Evolutionary conservation across 331 rosid genomes (phyloP), one percentile per base, ranked within the genome.

Genomic region (Quercus tomentella): DNA sequence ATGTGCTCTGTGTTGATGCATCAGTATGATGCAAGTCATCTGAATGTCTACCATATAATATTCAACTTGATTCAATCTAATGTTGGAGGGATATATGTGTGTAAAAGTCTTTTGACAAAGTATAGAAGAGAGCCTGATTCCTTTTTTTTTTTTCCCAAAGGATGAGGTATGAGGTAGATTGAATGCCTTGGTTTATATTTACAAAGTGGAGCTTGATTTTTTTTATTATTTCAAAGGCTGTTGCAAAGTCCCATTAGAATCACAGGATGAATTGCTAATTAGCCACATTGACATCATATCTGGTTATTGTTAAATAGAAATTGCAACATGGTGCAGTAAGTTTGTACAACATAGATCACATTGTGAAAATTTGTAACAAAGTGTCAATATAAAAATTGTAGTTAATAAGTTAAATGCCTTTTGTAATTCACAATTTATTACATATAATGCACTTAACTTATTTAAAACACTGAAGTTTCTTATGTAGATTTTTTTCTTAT

Each of bases 401-500:
- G 73, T 23, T 61, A 37, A 23, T 70, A 61, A 54, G 23, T 52
- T 30, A 52, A 81, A 25, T 65, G 69, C 76, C 56, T 28, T 73
- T 75, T 82, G 55, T 31, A 15, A 68, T 70, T 61, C 56, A 70
- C 56, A 70, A 11, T 45, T 30, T 77, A 18, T 61, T 63, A 28
- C 28, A 33, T 21, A 68, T 56, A 14, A 63, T 60, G 69, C 56
- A 56, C 20, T 43, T 25, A 23, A 66, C 41, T 72, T 78, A 69
- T 51, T 85, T 16, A 30, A 35, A 14, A 70, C 49, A 56, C 73
- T 76, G 79, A 70, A 16, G 65, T 76, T 83, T 62, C 45, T 76
- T 41, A 45, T 70, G 45, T 58, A 49, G 21, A 49, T 62, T 78
- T 86, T 79, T 80, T 57, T 52, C 81, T 80, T 82, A 58, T 74